Base-by-base conservation (phyloP, 768 basidiomycete genomes). In the Lactarius hengduanensis region DNA sequence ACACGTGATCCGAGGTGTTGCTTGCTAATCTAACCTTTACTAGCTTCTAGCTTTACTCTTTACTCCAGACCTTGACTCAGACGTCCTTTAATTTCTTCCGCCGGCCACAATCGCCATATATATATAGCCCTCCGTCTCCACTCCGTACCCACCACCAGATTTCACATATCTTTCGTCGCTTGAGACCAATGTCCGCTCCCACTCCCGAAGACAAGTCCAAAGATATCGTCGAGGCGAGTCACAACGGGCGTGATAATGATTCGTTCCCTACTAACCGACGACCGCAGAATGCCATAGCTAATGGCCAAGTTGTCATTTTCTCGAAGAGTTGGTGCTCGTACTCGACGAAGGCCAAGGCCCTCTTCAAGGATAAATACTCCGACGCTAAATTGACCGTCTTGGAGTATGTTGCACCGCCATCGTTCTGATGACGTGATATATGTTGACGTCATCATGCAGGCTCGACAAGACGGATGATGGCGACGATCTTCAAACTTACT, bases 401-500 rank as follows among this genome's bases (percentile, higher is more conserved):
- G 20, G 79, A 80, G 79, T 79, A 38, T 59, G 78, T 68, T 20
- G 50, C 34, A 22, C 7, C 4, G 32, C 45, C 16, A 8, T 45
- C 22, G 28, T 41, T 40, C n/a, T 28, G 6, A 28, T 22, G 22
- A 26, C 54, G 3, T 16, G 7, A 43, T 57, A 10, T n/a, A 26
- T 45, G 13, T 26, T 18, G 54, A 55, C 40, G 10, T 22, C 28
- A 55, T 22, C 15, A 38, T 54, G 8, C 53, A 89, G 90, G 73
- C 78, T 92, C 54, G 86, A 91, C 72, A 67, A 79, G 59, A 77
- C 77, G 34, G 77, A 83, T 0, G 86, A 93, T 43, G 89, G 84
- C 13, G 18, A 63, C 16, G 84, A 69, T 0, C 87, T 92, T 59
- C 92, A 93, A 72, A 68, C 75, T n/a, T 92, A 92, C 71, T 79